phyloP scores from a whole-genome alignment of 2,329 filamentous ascomycete genomes.

The Aspergillaceae sp. region DNA sequence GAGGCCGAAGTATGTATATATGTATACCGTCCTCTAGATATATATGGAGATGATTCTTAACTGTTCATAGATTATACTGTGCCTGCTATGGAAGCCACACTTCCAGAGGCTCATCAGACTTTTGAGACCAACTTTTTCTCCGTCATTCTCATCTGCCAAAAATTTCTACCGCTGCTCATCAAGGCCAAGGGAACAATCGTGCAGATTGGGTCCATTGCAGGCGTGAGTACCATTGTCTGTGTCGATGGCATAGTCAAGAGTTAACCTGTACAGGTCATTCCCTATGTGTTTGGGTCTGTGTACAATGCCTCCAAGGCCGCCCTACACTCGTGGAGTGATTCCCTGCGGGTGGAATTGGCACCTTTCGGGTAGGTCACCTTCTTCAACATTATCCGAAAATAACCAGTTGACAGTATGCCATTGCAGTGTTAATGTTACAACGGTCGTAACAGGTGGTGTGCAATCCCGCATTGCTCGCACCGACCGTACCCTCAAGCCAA shows the following conservation, averaged over 20 bases:
- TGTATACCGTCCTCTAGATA: not conserved
- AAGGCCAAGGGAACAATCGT: constrained; percentile 38
- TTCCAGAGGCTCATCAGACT: constrained; percentile 38
- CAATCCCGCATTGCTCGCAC: constrained; percentile 50
- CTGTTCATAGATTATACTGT: constrained; percentile 44
- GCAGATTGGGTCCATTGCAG: constrained; percentile 39
- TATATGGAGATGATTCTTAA: not conserved
- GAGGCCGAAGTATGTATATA: constrained; percentile 23
- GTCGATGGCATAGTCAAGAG: too few relatives aligned
- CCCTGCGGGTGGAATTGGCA: constrained; percentile 49
- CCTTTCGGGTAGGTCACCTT: constrained; percentile 34
- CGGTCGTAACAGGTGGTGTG: constrained; percentile 53
- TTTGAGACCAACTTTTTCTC: constrained; percentile 51
- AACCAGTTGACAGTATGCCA: too few relatives aligned
- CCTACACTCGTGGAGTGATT: constrained; percentile 50
- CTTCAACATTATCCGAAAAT: too few relatives aligned
- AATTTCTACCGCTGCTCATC: constrained; percentile 47
- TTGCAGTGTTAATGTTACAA: constrained; percentile 42
- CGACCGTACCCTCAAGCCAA: constrained; percentile 38
- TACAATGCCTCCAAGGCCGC: constrained; percentile 56
- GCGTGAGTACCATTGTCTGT: constrained; percentile 15
- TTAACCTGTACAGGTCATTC: constrained; percentile 25
- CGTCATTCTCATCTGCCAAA: constrained; percentile 50
- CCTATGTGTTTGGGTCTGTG: constrained; percentile 38
- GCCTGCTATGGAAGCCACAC: constrained; percentile 48